Evolutionary conservation across 345 rosid genomes (phyloP).

Genomic region (Populus davidiana): DNA sequence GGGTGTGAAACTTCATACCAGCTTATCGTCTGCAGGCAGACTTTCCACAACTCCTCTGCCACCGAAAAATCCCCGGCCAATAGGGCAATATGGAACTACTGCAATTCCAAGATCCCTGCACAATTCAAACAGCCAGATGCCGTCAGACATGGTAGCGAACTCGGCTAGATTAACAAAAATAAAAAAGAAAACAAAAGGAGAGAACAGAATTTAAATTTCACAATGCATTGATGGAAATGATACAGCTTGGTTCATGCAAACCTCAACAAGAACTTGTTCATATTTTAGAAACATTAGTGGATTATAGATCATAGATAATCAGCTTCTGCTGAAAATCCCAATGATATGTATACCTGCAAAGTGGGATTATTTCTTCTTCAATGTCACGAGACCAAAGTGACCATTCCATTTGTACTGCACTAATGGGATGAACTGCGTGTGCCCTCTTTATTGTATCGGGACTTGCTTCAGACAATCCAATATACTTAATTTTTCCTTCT

Average conservation of each 20-base stretch:
- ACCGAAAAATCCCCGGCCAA: background rate
- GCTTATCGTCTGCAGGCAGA: background rate
- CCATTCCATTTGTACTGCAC: conserved; percentile 24
- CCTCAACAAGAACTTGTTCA: background rate
- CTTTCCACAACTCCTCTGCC: conserved; percentile 13
- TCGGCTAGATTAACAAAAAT: background rate
- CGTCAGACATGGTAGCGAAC: background rate
- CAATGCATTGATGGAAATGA: background rate
- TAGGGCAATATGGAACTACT: conserved; percentile 7
- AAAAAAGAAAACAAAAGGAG: background rate
- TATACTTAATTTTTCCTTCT: conserved; percentile 21
- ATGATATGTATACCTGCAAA: conserved; percentile 5
- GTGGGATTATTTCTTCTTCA: conserved; percentile 12
- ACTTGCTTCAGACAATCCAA: conserved; percentile 22
- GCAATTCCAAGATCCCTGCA: conserved; percentile 17
- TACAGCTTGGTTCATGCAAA: background rate
- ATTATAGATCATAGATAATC: background rate
- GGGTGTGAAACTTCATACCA: conserved; percentile 1
- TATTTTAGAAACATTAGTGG: background rate
- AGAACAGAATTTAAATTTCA: background rate
- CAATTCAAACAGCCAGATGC: background rate
- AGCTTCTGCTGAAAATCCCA: background rate
- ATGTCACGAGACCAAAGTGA: conserved; percentile 23
- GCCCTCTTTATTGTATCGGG: conserved; percentile 20
- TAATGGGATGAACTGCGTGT: conserved; percentile 13